A percentile compares a stretch with the other conserved stretches of the same genome.
phyloP scores from a whole-genome alignment of 2,329 filamentous ascomycete genomes.

The Exophiala alcalophila region DNA sequence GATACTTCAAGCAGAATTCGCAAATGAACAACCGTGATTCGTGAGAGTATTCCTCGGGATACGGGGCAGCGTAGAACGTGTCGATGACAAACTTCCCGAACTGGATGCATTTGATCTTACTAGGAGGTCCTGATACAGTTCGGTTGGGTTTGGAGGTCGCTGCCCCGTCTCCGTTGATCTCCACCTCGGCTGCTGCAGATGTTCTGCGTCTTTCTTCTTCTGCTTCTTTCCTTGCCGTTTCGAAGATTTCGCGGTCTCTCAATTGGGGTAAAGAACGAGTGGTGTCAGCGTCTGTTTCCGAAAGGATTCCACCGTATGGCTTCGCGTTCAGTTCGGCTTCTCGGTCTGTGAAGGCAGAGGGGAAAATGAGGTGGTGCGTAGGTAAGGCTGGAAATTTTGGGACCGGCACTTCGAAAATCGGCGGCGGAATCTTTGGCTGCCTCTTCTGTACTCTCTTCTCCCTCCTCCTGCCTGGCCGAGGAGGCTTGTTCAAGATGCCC shows the following conservation, averaged over 20 bases:
- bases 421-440: conserved; percentile 41
- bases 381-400: conserved; percentile 32
- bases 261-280: conserved; percentile 78
- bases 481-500: conserved; percentile 57
- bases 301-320: conserved; percentile 90
- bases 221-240: conserved; percentile 82
- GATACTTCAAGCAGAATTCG: conserved; percentile 98
- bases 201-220: conserved; percentile 82
- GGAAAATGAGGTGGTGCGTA: conserved; percentile 40
- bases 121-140: conserved; percentile 80
- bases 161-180: conserved; percentile 63
- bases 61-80: conserved; percentile 97
- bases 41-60: conserved; percentile 95
- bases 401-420: conserved; percentile 50
- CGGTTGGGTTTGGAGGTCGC: conserved; percentile 61
- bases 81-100: conserved; percentile 98
- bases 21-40: conserved; percentile 98
- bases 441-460: conserved; percentile 35
- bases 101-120: conserved; percentile 97
- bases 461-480: conserved; percentile 58
- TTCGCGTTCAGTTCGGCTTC: conserved; percentile 86
- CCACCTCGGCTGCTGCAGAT: conserved; percentile 44
- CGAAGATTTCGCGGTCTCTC: conserved; percentile 80
- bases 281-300: conserved; percentile 85
- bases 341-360: conserved; percentile 73